Base-by-base conservation (phyloP, 768 basidiomycete genomes). In the Boletus coccyginus region DNA sequence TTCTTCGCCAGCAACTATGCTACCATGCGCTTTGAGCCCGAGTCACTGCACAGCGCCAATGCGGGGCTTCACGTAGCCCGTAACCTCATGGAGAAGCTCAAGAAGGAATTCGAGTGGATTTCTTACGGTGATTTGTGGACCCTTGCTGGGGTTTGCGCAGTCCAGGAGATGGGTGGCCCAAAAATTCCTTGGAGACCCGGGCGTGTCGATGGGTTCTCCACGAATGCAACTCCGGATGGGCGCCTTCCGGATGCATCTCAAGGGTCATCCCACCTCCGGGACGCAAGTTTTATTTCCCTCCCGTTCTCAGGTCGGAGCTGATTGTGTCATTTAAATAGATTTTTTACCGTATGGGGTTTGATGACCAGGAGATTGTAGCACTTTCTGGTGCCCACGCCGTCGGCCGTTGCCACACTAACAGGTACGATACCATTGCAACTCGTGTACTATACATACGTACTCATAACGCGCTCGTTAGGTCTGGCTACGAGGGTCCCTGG, bases 71-170 rank as follows among this genome's bases (percentile, higher is more conserved):
- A 88, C 57, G 69, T 93, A 52, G 95, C 93, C 40, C 90, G 96
- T 55, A 78, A 72, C 7, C 71, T 91, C 56, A 87, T 98, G 84
- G 91, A 97, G 68, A 81, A 88, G 54, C 72, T 98, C 68, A 95
- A 98, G 78, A 66, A 85, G 51, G 84, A 96, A 64, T 92, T 89
- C 78, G 81, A 86, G 0, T 95, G 94, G 93, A 97, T 98, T 62
- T 89, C 84, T 55, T 98, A 97, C 71, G 95, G 94, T 60, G 95
- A 98, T 70, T 78, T 97, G 54, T 97, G 95, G 94, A 99, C 96
- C 27, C 87, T 99, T 39, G 96, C 78, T 52, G 96, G 96, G 68
- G 95, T 98, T 55, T 83, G 82, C 61, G 94, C 95, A 52, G 76
- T 98, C 49, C 90, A 91, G 78, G 96, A 98, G 78, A 88, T 94